Base-by-base conservation (phyloP, 2,329 filamentous ascomycete species). In the Aspergillus pseudoterreus region DNA sequence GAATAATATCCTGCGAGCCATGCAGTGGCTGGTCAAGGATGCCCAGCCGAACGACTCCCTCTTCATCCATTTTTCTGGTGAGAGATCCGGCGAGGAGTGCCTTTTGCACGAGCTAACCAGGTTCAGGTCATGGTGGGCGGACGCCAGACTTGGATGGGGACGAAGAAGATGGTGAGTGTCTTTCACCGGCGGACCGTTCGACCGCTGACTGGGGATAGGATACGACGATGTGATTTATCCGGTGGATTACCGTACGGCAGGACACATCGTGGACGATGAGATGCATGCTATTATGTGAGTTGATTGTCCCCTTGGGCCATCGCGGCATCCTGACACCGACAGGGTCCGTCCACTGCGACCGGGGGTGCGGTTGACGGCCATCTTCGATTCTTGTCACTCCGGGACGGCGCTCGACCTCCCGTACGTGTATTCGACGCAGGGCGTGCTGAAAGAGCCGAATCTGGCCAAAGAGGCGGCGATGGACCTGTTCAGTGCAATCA, bases 1-100 rank as follows among this genome's bases (percentile, higher is more conserved):
- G 71, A 86, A 90, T 59, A 97, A 97, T 67, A 95, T 97, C 50
- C 71, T 97, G 15, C 82, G 92, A 47, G 92, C 92, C 21, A 97
- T 97, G 92, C 91, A 96, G 66, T 97, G 92, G 92, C 78, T 97
- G n/a, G 91, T 96, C 54, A 95, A 95, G 71, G 92, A 95, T 66
- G 92, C 92, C 5, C 82, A 83, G 52, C 88, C 91, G 0, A 95
- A 96, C 68, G 92, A 97, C 68, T 95, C 92, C 4, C 80, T 97
- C 1, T 96, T 97, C 74, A 94, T 96, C 73, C 92, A 97, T 75
- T 97, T 95, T 70, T 96, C 92, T 32, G 91, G 88, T 90, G 75
- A 53, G 78, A 6, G 3, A 5, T 3, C 9, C 5, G 4, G 3
- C 11, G 30, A 24, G 30, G 11, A n/a, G n/a, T 12, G 14, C 32